These are phyloP conservation scores for Diaporthe sp. DNA, from an alignment of 2,329 filamentous ascomycete species.

Conservation along the genomic window DNA sequence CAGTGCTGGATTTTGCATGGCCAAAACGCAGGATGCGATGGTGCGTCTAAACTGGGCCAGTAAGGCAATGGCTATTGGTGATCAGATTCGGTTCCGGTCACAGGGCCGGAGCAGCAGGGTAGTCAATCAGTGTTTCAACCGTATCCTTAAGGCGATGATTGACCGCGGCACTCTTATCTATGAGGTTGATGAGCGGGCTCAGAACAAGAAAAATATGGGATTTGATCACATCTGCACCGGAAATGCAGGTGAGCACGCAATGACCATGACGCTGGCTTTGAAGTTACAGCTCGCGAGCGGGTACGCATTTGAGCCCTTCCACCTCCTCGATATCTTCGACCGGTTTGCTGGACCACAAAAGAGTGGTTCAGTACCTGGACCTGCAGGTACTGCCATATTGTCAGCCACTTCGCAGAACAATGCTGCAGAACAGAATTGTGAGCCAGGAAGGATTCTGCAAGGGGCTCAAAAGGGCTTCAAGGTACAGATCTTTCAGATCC, in stretches of 20 bases:
- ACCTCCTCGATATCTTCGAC: constrained; percentile 44
- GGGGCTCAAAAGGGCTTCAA: neutral
- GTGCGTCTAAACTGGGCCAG: constrained; percentile 45
- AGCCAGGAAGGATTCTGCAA: too few relatives aligned
- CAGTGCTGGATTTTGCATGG: constrained; percentile 44
- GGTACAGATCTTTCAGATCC: constrained; percentile 43
- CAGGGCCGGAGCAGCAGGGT: constrained; percentile 44
- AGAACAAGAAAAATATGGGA: neutral
- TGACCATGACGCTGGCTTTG: constrained; percentile 48
- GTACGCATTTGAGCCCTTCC: constrained; percentile 48
- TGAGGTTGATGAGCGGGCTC: neutral
- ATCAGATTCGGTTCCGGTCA: constrained; percentile 38
- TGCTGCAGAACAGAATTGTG: too few relatives aligned
- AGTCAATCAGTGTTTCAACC: constrained; percentile 45
- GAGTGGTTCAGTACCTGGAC: too few relatives aligned
- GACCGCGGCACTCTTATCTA: constrained; percentile 9
- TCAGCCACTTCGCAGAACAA: too few relatives aligned
- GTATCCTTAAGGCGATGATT: constrained; percentile 33
- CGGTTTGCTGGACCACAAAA: constrained; percentile 35
- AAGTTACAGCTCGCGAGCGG: constrained; percentile 44
- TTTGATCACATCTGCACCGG: constrained; percentile 42
- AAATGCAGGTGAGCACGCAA: constrained; percentile 48
- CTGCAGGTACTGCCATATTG: too few relatives aligned
- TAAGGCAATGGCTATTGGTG: constrained; percentile 45
- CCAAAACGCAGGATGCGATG: constrained; percentile 40